Evolutionary conservation across 495 filamentous ascomycete species (phyloP).

Genomic region (Cercophora scortea): DNA sequence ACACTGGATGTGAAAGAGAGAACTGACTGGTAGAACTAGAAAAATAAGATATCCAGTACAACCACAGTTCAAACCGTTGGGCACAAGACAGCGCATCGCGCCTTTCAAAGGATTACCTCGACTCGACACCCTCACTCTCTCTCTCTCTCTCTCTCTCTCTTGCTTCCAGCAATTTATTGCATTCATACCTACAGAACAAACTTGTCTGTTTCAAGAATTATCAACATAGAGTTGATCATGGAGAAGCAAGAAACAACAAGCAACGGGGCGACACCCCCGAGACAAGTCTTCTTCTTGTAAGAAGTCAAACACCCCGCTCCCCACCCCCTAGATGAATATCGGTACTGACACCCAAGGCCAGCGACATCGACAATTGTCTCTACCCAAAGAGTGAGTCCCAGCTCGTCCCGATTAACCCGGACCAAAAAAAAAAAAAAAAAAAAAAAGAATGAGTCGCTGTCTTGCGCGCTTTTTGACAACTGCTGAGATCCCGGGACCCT

Average conservation of each 20-base stretch:
- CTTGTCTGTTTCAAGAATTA: neutral
- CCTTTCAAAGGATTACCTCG: too few relatives aligned
- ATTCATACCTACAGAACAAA: too few relatives aligned
- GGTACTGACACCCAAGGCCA: conserved; percentile 12
- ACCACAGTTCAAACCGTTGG: too few relatives aligned
- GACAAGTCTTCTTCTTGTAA: conserved; percentile 42
- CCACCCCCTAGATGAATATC: neutral
- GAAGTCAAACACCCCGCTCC: conserved; percentile 2
- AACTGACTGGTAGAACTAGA: too few relatives aligned
- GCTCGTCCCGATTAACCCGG: neutral
- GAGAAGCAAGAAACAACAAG: neutral
- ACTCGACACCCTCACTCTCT: too few relatives aligned
- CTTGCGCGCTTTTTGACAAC: neutral
- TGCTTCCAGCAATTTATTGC: too few relatives aligned
- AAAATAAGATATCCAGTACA: too few relatives aligned
- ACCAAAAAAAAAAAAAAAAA: neutral
- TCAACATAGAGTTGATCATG: neutral
- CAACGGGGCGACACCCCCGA: conserved; percentile 3
- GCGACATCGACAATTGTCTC: conserved; percentile 94
- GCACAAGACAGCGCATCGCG: too few relatives aligned
- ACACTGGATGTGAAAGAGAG: too few relatives aligned
- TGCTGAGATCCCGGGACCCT: neutral
- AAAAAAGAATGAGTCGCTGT: neutral
- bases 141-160: too few relatives aligned
- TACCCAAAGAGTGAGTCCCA: conserved; percentile 53